phyloP scores from a whole-genome alignment of 1,284 basidiomycete genomes.

The Chondrostereum purpureum region DNA sequence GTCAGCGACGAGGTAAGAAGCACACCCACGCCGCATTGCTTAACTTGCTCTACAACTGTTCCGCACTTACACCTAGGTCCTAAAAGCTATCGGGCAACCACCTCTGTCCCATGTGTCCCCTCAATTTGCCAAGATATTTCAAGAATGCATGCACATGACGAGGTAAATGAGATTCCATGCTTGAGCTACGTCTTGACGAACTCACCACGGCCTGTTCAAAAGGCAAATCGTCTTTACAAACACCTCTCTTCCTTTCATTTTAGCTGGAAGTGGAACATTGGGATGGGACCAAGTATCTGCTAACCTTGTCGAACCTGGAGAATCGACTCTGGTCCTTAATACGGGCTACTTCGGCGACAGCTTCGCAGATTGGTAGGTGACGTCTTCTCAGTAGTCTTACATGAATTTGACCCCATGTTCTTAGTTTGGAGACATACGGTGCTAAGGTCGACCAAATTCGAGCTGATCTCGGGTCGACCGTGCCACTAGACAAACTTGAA shows the following conservation, averaged over 20 bases:
- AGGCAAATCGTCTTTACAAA: conserved; percentile 76
- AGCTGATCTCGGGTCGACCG: conserved; percentile 80
- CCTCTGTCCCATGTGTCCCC: conserved; percentile 88
- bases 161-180: conserved; percentile 37
- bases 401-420: too few species aligned
- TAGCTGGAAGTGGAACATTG: conserved; percentile 91
- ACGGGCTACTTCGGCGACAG: conserved; percentile 91
- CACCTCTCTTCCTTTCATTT: conserved; percentile 80
- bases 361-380: conserved; percentile 58
- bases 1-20: conserved; percentile 65
- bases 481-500: conserved; percentile 59
- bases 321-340: conserved; percentile 77
- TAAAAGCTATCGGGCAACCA: conserved; percentile 82
- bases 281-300: conserved; percentile 88
- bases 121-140: conserved; percentile 87
- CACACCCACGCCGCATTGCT: conserved; percentile 4
- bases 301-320: conserved; percentile 79
- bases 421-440: conserved; percentile 75
- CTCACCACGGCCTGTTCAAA: conserved; percentile 4
- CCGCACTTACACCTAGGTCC: conserved; percentile 20
- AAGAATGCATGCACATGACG: conserved; percentile 86
- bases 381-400: not conserved
- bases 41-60: not conserved
- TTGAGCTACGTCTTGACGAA: conserved; percentile 3
- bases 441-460: conserved; percentile 82